Evolutionary conservation across 2,329 filamentous ascomycete species (phyloP).

Genomic region (Phoma sp.): DNA sequence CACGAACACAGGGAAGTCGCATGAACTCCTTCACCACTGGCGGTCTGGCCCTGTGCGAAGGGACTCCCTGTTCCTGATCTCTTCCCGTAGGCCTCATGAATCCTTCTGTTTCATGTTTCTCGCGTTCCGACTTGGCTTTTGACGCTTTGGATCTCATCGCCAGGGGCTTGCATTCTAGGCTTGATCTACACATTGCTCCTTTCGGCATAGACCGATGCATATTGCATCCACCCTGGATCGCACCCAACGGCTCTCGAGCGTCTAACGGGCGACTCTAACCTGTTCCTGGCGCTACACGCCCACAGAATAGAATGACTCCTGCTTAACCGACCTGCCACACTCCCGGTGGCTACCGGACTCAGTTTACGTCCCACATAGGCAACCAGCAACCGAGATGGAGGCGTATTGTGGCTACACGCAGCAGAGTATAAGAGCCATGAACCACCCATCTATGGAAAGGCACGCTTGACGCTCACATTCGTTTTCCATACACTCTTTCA

Average conservation of each 20-base stretch:
- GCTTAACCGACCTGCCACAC: slow-evolving; percentile 17
- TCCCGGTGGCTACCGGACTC: slow-evolving; percentile 23
- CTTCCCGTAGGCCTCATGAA: slow-evolving; percentile 4
- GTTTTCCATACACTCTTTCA: slow-evolving; percentile 30
- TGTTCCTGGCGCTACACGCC: slow-evolving; percentile 17
- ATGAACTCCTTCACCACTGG: slow-evolving; percentile 9
- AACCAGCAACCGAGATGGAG: slow-evolving; percentile 30
- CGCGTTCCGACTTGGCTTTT: slow-evolving; percentile 1
- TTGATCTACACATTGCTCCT: slow-evolving; percentile 6
- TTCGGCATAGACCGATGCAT: slow-evolving; percentile 5
- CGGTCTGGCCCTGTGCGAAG: neutral
- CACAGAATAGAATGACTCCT: slow-evolving; percentile 23
- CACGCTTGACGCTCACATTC: slow-evolving; percentile 43
- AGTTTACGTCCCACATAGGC: slow-evolving; percentile 18
- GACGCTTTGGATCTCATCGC: slow-evolving; percentile 7
- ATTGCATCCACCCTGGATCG: neutral
- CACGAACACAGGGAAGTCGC: slow-evolving; percentile 6
- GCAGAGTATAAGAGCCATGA: slow-evolving; percentile 31
- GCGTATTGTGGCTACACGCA: slow-evolving; percentile 5
- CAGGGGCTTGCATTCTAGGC: slow-evolving; percentile 14
- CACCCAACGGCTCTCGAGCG: slow-evolving; percentile 23
- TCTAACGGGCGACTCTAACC: slow-evolving; percentile 22
- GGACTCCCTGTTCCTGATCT: slow-evolving; percentile 3
- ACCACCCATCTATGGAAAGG: slow-evolving; percentile 15
- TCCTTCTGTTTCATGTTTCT: slow-evolving; percentile 13